Evolutionary conservation across 1,284 basidiomycete genomes (phyloP).

Genomic region (Thelephora terrestris): DNA sequence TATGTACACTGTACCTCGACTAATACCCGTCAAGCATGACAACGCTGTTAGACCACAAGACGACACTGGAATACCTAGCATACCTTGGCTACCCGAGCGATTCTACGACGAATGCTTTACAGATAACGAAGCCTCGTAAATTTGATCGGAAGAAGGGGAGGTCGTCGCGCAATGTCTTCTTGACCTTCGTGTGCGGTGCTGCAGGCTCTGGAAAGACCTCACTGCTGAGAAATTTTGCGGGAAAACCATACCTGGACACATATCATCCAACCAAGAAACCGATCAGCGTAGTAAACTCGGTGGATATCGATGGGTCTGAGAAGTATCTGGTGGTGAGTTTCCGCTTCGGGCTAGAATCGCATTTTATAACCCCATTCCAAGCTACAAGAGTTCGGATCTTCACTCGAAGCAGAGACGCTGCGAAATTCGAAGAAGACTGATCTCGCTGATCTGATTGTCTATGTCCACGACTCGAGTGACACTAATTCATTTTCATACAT

Average conservation of each 20-base stretch:
- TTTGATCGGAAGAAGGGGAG: conserved; percentile 83
- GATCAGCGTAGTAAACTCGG: conserved; percentile 88
- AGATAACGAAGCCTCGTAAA: conserved; percentile 75
- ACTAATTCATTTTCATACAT: conserved; percentile 99
- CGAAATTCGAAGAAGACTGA: conserved; percentile 88
- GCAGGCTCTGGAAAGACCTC: conserved; percentile 95
- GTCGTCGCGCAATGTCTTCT: conserved; percentile 81
- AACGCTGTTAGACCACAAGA: conserved; percentile 85
- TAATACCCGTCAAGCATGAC: conserved; percentile 68
- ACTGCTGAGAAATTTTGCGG: conserved; percentile 76
- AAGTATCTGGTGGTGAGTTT: conserved; percentile 87
- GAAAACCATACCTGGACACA: conserved; percentile 59
- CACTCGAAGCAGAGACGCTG: conserved; percentile 87
- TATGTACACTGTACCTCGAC: neutral
- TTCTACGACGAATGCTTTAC: conserved; percentile 69
- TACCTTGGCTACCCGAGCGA: conserved; percentile 81
- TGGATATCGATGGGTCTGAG: conserved; percentile 90
- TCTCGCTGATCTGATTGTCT: conserved; percentile 88
- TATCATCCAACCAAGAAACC: conserved; percentile 88
- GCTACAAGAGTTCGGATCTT: conserved; percentile 96
- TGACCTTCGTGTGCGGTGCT: conserved; percentile 91
- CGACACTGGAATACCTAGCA: conserved; percentile 92
- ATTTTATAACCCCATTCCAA: conserved; percentile 22
- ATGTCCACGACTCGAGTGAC: conserved; percentile 96
- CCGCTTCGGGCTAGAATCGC: neutral